These are phyloP conservation scores for Escallonia herrerae DNA, from an alignment of 129 eudicot genomes.

Conservation along the genomic window DNA sequence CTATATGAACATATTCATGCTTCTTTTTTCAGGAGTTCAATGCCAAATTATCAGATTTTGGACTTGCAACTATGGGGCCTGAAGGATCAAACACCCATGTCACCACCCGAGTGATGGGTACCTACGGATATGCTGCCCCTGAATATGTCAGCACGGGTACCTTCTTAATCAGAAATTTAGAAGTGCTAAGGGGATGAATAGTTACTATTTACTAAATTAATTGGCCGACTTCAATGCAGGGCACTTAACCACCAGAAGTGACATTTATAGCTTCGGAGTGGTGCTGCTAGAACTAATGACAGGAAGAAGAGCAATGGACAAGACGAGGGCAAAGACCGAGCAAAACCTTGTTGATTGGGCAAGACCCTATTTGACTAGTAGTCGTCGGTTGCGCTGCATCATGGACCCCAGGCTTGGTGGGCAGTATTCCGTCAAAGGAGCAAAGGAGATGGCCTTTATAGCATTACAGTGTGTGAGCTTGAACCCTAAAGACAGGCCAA, in stretches of 20 bases:
- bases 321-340: constrained; percentile 53
- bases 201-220: background rate
- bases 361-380: constrained; percentile 67
- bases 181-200: background rate
- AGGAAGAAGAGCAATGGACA: constrained; percentile 86
- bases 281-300: constrained; percentile 78
- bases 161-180: background rate
- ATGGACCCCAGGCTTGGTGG: constrained; percentile 80
- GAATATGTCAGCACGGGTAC: constrained; percentile 52
- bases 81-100: constrained; percentile 61
- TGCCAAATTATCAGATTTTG: constrained; percentile 82
- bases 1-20: no score
- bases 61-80: constrained; percentile 76
- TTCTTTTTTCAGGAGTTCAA: constrained; percentile 37
- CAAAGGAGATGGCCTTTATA: constrained; percentile 69
- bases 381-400: constrained; percentile 53
- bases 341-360: constrained; percentile 85
- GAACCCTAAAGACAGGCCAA: constrained; percentile 86
- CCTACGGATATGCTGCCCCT: constrained; percentile 86
- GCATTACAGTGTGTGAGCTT: constrained; percentile 67
- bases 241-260: constrained; percentile 84
- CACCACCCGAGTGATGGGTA: constrained; percentile 76
- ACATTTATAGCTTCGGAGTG: constrained; percentile 88
- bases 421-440: constrained; percentile 79
- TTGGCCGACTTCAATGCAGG: constrained; percentile 28